Base-by-base conservation (phyloP, 2,329 filamentous ascomycete genomes). In the Fusarium sp. region DNA sequence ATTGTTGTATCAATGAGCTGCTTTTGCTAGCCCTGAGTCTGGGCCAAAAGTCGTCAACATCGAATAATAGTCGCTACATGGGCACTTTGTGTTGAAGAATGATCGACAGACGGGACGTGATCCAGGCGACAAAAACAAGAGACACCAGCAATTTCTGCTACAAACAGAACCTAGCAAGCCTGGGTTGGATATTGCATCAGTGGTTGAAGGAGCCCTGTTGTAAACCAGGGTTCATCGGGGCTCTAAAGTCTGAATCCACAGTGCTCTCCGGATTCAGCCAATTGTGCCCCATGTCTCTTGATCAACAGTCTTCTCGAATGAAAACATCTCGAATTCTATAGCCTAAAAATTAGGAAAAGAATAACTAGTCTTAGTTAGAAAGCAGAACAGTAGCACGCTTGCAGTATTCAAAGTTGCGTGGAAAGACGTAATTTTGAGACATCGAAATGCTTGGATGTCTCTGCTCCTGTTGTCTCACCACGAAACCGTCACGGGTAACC, bases 231-330 rank as follows among this genome's bases (percentile, higher is more conserved):
- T 62, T 72, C 44, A 57, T 64, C 57, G 57, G 55, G 66, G 61
- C 61, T 64, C 48, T 53, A 22, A 57, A 59, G 57, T 30, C 37
- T 51, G 42, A 56, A 58, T 65, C 73, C 73, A 75, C 65, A 71
- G 30, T 61, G 60, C 65, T 65, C 64, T 73, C 67, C 71, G 65
- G 59, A 65, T 68, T 65, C 71, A 73, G 67, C 64, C 71, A 72
- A 61, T 63, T 64, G 64, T 64, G 70, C 73, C 71, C 73, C 65
- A 52, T 16, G 34, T 42, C 32, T 29, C 45, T 53, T 25, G 13
- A 34, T 34, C 13, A 25, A 42, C 49, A 42, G 32, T 22, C 48
- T 52, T 52, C 48, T 52, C 32, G 32, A 52, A 53, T n/a, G 37
- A 59, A 45, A 40, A 44, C 46, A 27, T 40, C 32, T 45, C 18